phyloP scores from a whole-genome alignment of 768 basidiomycete genomes.

The Calvatia gigantea region DNA sequence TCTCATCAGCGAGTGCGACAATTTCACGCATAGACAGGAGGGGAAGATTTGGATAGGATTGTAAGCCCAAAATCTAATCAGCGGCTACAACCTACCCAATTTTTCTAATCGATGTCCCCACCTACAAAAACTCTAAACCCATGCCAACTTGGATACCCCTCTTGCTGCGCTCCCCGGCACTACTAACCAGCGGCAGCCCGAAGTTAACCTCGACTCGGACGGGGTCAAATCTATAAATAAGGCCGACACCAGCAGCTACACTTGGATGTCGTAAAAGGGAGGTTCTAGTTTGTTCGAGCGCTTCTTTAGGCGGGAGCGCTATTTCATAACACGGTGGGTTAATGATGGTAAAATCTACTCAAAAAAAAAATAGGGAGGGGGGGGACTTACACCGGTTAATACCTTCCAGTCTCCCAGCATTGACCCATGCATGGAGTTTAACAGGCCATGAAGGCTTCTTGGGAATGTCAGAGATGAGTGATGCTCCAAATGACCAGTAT shows the following conservation, averaged over 20 bases:
- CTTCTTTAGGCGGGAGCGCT: constrained; percentile 8
- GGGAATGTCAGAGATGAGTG: constrained; percentile 73
- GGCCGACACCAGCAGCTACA: constrained; percentile 77
- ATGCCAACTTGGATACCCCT: constrained; percentile 81
- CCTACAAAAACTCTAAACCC: constrained; percentile 72
- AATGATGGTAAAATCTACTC: not conserved
- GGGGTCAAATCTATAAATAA: constrained; percentile 81
- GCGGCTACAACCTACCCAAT: constrained; percentile 2
- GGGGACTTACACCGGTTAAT: constrained; percentile 50
- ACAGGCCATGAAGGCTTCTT: constrained; percentile 78
- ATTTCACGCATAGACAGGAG: not conserved
- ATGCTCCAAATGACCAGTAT: constrained; percentile 74
- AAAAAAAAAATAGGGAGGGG: not conserved
- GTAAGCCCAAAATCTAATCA: not conserved
- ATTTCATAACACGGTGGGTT: not conserved
- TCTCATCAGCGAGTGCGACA: not conserved
- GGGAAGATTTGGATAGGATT: not conserved
- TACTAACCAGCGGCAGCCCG: constrained; percentile 74
- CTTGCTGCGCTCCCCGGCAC: constrained; percentile 59
- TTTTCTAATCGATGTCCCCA: not conserved
- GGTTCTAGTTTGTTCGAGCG: not conserved
- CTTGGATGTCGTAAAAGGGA: constrained; percentile 1
- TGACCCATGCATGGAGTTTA: constrained; percentile 76
- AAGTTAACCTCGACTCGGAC: constrained; percentile 87
- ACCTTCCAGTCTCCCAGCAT: constrained; percentile 71